Evolutionary conservation across 371 early-diverging fungal species (phyloP).

Genomic region (Actinomucor elegans): DNA sequence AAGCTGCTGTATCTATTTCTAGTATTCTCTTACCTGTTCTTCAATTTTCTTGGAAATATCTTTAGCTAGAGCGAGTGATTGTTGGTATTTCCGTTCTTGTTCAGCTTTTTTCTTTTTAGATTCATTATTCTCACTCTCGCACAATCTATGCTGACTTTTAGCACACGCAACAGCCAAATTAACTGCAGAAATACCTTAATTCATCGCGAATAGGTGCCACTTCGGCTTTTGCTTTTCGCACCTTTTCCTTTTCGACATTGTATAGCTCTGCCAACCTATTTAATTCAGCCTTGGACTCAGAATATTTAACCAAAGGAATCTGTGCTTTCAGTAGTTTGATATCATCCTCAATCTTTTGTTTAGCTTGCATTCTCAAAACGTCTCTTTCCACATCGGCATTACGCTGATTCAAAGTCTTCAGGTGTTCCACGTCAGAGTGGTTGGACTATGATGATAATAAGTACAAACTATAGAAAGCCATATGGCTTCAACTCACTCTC

Average conservation of each 20-base stretch:
- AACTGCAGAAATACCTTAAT: constrained; percentile 33
- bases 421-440: constrained; percentile 53
- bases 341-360: constrained; percentile 52
- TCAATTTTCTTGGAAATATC: not conserved
- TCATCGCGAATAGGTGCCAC: constrained; percentile 40
- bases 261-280: constrained; percentile 52
- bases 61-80: no score
- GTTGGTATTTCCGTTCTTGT: not conserved
- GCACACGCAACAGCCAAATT: no score
- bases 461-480: not conserved
- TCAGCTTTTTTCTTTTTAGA: not conserved
- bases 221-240: constrained; percentile 39
- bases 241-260: constrained; percentile 30
- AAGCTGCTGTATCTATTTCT: no score
- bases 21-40: not conserved
- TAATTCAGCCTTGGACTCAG: constrained; percentile 56
- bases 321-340: constrained; percentile 47
- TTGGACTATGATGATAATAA: constrained; percentile 30
- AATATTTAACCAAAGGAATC: constrained; percentile 64
- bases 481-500: constrained; percentile 29
- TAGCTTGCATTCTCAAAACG: constrained; percentile 71
- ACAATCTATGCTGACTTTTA: no score
- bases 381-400: constrained; percentile 70
- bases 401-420: constrained; percentile 56
- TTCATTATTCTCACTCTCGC: no score